phyloP scores from a whole-genome alignment of 2,329 filamentous ascomycete species.

The Colletotrichum sp. region DNA sequence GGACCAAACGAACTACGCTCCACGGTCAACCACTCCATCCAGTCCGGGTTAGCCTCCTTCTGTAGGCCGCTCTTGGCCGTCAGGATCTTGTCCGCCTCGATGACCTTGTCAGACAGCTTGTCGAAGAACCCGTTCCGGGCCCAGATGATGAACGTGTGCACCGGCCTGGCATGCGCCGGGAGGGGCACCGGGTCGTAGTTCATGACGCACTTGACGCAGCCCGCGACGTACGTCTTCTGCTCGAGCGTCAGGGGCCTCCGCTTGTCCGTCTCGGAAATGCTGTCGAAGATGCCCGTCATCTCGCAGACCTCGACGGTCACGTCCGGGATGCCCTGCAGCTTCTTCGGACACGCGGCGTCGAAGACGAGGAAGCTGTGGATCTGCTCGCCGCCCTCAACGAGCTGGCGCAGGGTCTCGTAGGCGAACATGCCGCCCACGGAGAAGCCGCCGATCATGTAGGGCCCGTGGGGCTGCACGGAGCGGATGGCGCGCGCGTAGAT shows the following conservation, averaged over 20 bases:
- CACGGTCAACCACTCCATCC: background rate
- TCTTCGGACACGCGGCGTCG: background rate
- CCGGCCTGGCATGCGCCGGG: background rate
- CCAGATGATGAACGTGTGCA: background rate
- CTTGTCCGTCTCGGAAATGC: background rate
- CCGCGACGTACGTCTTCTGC: background rate
- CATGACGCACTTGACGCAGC: background rate
- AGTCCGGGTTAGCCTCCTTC: background rate
- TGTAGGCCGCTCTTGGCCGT: background rate
- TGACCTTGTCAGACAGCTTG: background rate
- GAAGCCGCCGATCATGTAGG: background rate
- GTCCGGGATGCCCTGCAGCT: background rate
- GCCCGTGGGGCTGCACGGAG: background rate
- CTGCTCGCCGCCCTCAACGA: background rate
- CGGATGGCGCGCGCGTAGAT: background rate
- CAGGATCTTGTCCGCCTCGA: background rate
- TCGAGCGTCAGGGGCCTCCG: background rate
- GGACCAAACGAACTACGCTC: background rate
- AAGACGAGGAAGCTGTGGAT: background rate
- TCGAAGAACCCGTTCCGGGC: background rate
- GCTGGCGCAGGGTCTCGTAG: background rate
- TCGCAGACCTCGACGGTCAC: background rate
- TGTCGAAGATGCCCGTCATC: background rate
- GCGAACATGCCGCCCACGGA: background rate
- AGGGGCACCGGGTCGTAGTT: background rate